Conservation (phyloP, 176 grass and related monocot genomes). For the bread wheat (Triticum aestivum) region DNA sequence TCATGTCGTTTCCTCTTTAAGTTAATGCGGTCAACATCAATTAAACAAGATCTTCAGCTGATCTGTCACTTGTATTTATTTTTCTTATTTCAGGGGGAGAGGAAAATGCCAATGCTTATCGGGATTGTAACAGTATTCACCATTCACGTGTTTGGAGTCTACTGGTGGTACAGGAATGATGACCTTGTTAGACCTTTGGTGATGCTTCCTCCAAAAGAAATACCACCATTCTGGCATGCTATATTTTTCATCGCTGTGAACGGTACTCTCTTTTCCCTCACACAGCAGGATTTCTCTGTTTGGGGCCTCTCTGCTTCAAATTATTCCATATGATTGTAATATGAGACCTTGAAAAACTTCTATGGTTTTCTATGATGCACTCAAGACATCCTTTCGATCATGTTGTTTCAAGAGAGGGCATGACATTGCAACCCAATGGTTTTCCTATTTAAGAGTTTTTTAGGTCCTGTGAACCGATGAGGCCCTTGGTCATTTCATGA, state of each 20-base stretch:
- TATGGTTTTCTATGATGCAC: background rate
- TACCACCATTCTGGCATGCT: conserved; percentile 99
- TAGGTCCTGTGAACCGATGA: background rate
- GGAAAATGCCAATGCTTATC: conserved; percentile 75
- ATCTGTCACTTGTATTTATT: conserved; percentile 11
- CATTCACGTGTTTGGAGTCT: conserved; percentile 84
- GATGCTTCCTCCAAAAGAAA: conserved; percentile 92
- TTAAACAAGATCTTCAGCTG: background rate
- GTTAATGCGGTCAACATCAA: background rate
- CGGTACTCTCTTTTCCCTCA: conserved; percentile 50
- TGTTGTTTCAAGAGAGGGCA: background rate
- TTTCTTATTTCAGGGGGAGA: conserved; percentile 66
- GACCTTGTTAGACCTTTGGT: conserved; percentile 80
- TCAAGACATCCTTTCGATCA: background rate
- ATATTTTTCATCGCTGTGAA: conserved; percentile 97
- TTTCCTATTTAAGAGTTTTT: background rate
- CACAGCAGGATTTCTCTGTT: background rate
- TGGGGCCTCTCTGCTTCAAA: background rate
- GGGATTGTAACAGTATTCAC: conserved; percentile 78
- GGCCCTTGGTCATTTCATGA: background rate
- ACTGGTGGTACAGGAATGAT: conserved; percentile 91
- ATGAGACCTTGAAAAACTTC: background rate
- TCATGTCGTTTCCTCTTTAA: background rate
- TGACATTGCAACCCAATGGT: background rate
- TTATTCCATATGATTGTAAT: background rate